Evolutionary conservation across 2,329 filamentous ascomycete species (phyloP).

Genomic region (Talaromyces sp.): DNA sequence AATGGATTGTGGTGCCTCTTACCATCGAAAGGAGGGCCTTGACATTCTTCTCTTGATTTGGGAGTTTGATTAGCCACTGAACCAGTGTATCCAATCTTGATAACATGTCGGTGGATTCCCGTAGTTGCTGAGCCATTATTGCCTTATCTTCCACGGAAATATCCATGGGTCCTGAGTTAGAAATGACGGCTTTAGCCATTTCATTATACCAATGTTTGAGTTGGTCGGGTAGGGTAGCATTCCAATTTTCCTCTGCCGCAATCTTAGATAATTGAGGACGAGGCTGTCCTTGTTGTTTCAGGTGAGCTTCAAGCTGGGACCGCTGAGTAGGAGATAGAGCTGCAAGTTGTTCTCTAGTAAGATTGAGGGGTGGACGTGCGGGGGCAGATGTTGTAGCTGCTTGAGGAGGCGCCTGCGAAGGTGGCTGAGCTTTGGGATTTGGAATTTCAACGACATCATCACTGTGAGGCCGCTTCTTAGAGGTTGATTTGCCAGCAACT

Average conservation of each 20-base stretch:
- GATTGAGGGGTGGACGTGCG: slow-evolving; percentile 22
- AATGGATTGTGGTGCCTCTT: slow-evolving; percentile 20
- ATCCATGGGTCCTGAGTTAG: slow-evolving; percentile 28
- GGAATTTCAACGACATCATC: slow-evolving; percentile 47
- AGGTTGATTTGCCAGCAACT: slow-evolving; percentile 29
- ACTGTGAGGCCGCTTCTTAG: slow-evolving; percentile 43
- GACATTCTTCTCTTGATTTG: slow-evolving; percentile 39
- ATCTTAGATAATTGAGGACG: slow-evolving; percentile 33
- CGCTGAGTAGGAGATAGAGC: slow-evolving; percentile 43
- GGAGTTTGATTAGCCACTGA: slow-evolving; percentile 37
- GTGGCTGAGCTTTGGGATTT: slow-evolving; percentile 34
- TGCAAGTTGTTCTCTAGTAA: slow-evolving; percentile 37
- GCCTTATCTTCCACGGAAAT: slow-evolving; percentile 39
- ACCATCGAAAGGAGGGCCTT: slow-evolving; percentile 39
- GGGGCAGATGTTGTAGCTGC: slow-evolving; percentile 23
- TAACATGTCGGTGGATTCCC: slow-evolving; percentile 41
- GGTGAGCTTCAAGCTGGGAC: slow-evolving; percentile 33
- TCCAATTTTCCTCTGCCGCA: slow-evolving; percentile 36
- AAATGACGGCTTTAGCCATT: slow-evolving; percentile 30
- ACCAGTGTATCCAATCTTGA: slow-evolving; percentile 43
- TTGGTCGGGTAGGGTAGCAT: slow-evolving; percentile 38
- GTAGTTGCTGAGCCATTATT: slow-evolving; percentile 39
- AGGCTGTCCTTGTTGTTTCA: slow-evolving; percentile 31
- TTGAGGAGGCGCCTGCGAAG: slow-evolving; percentile 23
- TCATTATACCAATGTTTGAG: slow-evolving; percentile 40